Evolutionary conservation across 208 protist species (phyloP).

Genomic region (Trypanosoma rangeli): DNA sequence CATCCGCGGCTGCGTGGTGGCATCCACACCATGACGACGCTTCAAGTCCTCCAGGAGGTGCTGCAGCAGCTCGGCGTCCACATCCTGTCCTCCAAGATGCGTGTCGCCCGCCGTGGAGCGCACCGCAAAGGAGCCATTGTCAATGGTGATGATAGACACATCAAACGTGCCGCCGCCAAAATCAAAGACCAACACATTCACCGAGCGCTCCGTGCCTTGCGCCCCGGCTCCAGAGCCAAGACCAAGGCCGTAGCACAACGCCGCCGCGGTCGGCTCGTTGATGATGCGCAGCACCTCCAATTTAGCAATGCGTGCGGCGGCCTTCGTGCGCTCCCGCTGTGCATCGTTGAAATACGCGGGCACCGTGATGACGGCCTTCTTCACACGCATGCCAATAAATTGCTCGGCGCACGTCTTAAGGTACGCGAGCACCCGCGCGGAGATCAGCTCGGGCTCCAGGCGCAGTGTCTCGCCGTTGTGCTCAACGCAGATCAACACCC

Average conservation of each 20-base stretch:
- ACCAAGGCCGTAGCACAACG: conserved; percentile 97
- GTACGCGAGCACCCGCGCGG: conserved; percentile 95
- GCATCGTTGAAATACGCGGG: conserved; percentile 98
- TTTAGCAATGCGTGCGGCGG: conserved; percentile 95
- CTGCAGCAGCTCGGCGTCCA: conserved; percentile 76
- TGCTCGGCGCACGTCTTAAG: conserved; percentile 92
- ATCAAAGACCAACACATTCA: conserved; percentile 95
- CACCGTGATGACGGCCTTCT: conserved; percentile 96
- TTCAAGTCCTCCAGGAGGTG: conserved; percentile 94
- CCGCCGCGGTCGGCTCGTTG: conserved; percentile 98
- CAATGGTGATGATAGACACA: conserved; percentile 98
- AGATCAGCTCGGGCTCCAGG: conserved; percentile 97
- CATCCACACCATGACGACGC: conserved; percentile 87
- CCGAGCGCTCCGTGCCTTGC: conserved; percentile 22
- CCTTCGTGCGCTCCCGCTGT: conserved; percentile 97
- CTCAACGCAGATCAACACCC: conserved; percentile 50
- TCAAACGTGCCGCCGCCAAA: conserved; percentile 97
- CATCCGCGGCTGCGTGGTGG: conserved; percentile 33
- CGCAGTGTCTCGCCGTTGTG: conserved; percentile 80
- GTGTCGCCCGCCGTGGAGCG: conserved; percentile 98
- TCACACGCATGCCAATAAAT: conserved; percentile 93
- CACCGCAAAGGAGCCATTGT: conserved; percentile 98
- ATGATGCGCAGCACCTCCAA: conserved; percentile 97
- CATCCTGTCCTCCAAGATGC: conserved; percentile 96
- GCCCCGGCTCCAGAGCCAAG: conserved; percentile 48